phyloP scores from a whole-genome alignment of 192 early-diverging fungal species.

The Entomortierella chlamydospora region DNA sequence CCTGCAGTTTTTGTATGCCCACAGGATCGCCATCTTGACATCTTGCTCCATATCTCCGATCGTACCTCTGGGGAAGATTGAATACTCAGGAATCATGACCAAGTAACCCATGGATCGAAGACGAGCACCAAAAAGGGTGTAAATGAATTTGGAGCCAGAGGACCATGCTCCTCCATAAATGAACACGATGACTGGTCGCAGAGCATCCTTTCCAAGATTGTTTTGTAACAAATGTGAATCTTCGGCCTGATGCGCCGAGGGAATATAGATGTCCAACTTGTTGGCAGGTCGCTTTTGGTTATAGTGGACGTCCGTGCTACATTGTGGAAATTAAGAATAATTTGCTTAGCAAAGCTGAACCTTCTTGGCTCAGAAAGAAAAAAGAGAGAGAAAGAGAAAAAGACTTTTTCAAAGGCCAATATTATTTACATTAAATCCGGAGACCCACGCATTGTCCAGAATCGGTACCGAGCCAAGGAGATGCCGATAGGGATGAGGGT shows the following conservation, averaged over 20 bases:
- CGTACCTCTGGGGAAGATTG: slow-evolving; percentile 61
- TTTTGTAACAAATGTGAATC: neutral
- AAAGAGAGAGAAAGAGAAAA: no score
- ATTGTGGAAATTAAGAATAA: neutral
- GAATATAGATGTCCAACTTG: slow-evolving; percentile 54
- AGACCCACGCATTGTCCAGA: slow-evolving; percentile 36
- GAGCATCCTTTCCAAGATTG: neutral
- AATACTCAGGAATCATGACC: slow-evolving; percentile 65
- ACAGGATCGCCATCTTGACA: slow-evolving; percentile 59
- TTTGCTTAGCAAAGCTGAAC: neutral
- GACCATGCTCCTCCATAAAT: slow-evolving; percentile 69
- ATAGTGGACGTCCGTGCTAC: slow-evolving; percentile 38
- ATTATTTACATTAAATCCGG: slow-evolving; percentile 10
- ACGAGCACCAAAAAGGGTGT: slow-evolving; percentile 59
- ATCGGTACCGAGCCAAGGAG: slow-evolving; percentile 28
- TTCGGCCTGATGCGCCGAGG: slow-evolving; percentile 8
- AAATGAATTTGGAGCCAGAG: slow-evolving; percentile 60
- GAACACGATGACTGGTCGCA: slow-evolving; percentile 62
- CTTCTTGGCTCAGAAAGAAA: no score
- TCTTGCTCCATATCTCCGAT: slow-evolving; percentile 52
- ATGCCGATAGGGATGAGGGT: slow-evolving; percentile 33
- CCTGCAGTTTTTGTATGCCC: slow-evolving; percentile 54
- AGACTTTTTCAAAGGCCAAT: no score
- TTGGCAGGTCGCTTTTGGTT: slow-evolving; percentile 23
- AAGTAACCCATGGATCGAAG: slow-evolving; percentile 66